Conservation (phyloP, 2,329 filamentous ascomycete species). For the Pseudocercospora eumusae region DNA sequence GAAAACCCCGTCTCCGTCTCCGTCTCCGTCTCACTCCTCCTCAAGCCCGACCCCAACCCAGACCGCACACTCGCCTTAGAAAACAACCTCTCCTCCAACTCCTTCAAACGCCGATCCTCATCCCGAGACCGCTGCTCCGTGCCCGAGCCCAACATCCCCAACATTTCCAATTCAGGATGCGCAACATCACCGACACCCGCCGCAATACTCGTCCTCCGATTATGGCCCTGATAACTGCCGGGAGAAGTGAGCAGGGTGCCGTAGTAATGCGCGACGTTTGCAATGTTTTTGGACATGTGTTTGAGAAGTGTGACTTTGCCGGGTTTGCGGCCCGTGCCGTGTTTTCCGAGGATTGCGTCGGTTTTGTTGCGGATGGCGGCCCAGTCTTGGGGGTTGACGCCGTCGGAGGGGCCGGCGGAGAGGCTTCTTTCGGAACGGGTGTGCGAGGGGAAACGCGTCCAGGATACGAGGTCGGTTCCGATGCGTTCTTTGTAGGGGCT, state of each 20-base stretch:
- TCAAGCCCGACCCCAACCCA: not conserved
- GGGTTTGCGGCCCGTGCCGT: constrained; percentile 12
- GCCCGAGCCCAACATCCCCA: constrained; percentile 29
- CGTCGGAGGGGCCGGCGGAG: constrained; percentile 44
- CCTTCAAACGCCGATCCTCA: constrained; percentile 19
- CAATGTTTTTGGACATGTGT: constrained; percentile 37
- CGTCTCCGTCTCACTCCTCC: not conserved
- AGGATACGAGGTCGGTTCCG: constrained; percentile 40
- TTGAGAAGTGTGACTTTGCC: constrained; percentile 19
- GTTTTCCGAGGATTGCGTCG: not conserved
- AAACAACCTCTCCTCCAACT: constrained; percentile 21
- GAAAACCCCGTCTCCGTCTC: not conserved
- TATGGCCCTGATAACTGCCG: constrained; percentile 45
- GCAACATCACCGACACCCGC: constrained; percentile 46
- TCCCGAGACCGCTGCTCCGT: constrained; percentile 21
- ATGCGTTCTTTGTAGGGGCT: constrained; percentile 19
- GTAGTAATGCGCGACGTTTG: constrained; percentile 49
- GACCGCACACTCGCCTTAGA: not conserved
- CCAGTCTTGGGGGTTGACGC: constrained; percentile 36
- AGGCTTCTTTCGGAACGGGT: constrained; percentile 45
- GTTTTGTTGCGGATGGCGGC: constrained; percentile 11
- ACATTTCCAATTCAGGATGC: constrained; percentile 51
- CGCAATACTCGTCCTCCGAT: constrained; percentile 47
- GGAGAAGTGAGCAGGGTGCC: constrained; percentile 46
- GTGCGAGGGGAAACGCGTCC: constrained; percentile 52